Conservation (phyloP, 495 filamentous ascomycete genomes). For the Xylaria telfairii region DNA sequence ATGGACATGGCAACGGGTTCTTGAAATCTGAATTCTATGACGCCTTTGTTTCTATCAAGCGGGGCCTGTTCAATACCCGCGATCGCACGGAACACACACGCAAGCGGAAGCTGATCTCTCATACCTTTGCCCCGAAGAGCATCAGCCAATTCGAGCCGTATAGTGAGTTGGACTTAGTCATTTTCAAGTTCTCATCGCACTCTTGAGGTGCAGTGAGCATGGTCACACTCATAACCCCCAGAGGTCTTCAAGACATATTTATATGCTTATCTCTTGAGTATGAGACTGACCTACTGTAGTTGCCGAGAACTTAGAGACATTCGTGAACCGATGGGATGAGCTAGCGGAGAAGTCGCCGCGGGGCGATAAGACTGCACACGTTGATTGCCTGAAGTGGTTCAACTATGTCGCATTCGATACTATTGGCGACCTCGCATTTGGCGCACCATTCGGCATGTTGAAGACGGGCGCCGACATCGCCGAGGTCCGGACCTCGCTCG, state of each 20-base stretch:
- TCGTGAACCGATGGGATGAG: conserved; percentile 75
- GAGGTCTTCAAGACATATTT: background rate
- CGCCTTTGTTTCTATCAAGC: conserved; percentile 85
- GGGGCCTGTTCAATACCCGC: conserved; percentile 90
- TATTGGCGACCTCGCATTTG: conserved; percentile 77
- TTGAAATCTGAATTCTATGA: conserved; percentile 86
- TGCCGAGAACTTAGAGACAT: conserved; percentile 74
- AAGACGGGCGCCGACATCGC: conserved; percentile 64
- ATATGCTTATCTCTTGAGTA: background rate
- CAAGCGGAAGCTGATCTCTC: conserved; percentile 87
- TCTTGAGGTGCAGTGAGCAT: background rate
- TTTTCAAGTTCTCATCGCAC: background rate
- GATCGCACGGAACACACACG: conserved; percentile 82
- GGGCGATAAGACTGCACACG: conserved; percentile 50
- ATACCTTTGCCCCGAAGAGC: conserved; percentile 85
- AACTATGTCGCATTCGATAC: conserved; percentile 95
- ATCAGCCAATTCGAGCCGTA: conserved; percentile 89
- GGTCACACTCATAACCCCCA: too few relatives aligned
- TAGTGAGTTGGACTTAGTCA: conserved; percentile 39
- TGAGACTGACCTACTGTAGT: conserved; percentile 39
- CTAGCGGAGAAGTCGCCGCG: conserved; percentile 44
- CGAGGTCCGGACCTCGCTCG: conserved; percentile 58
- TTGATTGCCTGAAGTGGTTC: conserved; percentile 90
- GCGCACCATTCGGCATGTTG: conserved; percentile 66
- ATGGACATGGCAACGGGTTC: conserved; percentile 77